These are phyloP conservation scores for Sedum album DNA, from an alignment of 164 flowering plant genomes.

Conservation along the genomic window DNA sequence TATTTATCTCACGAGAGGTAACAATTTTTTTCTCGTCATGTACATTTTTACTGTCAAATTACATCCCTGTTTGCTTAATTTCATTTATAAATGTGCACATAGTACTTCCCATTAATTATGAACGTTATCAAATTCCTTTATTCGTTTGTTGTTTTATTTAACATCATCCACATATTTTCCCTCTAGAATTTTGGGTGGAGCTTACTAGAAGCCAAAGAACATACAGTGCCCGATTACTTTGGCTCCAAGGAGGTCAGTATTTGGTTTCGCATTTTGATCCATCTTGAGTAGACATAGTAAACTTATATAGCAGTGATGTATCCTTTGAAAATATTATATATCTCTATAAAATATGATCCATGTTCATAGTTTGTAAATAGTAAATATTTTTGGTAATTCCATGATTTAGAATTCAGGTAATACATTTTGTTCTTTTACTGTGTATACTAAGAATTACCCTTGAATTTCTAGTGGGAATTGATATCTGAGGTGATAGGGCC, in stretches of 20 bases:
- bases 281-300: not conserved
- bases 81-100: not conserved
- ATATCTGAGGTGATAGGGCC: constrained; percentile 77
- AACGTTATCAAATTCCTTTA: not conserved
- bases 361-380: not conserved
- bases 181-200: constrained; percentile 84
- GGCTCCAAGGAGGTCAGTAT: constrained; percentile 67
- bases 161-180: constrained; percentile 9
- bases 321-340: not conserved
- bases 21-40: not conserved
- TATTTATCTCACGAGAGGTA: constrained; percentile 98
- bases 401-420: not conserved
- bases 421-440: not conserved
- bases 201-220: constrained; percentile 78
- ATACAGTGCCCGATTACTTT: constrained; percentile 79
- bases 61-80: too few species aligned
- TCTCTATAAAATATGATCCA: not conserved
- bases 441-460: not conserved
- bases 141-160: not conserved
- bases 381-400: not conserved
- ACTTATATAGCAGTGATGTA: not conserved
- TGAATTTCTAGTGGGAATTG: constrained; percentile 54
- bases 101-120: not conserved
- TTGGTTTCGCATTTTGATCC: not conserved
- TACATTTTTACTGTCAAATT: not conserved